phyloP scores from a whole-genome alignment of 805 yeast genomes.

The Pichia nakasei region DNA sequence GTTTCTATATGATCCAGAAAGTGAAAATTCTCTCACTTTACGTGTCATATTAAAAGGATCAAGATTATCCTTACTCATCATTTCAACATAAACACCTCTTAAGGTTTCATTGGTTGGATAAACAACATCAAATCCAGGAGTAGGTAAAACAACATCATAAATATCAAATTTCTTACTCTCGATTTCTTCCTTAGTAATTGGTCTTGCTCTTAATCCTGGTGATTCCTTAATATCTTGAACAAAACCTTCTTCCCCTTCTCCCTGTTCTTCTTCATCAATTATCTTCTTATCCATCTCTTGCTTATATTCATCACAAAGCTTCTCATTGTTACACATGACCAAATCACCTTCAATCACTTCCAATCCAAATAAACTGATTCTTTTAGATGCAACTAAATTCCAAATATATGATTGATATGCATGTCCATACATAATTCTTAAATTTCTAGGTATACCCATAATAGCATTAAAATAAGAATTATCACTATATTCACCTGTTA shows the following conservation, averaged over 20 bases:
- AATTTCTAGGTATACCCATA: conserved; percentile 83
- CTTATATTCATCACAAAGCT: conserved; percentile 9
- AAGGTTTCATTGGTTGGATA: conserved; percentile 68
- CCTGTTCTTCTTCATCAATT: conserved; percentile 29
- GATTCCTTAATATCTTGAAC: conserved; percentile 63
- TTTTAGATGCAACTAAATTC: conserved; percentile 76
- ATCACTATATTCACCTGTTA: conserved; percentile 36
- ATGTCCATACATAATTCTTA: conserved; percentile 92
- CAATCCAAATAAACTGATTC: conserved; percentile 65
- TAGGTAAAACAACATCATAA: conserved; percentile 84
- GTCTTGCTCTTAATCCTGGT: conserved; percentile 56
- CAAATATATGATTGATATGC: conserved; percentile 95
- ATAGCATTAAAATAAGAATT: conserved; percentile 70
- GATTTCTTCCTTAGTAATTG: conserved; percentile 68
- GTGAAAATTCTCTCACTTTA: conserved; percentile 77
- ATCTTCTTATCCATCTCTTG: conserved; percentile 6
- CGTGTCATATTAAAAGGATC: conserved; percentile 83
- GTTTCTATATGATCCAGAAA: conserved; percentile 83
- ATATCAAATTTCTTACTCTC: conserved; percentile 50
- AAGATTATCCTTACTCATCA: conserved; percentile 74
- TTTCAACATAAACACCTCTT: conserved; percentile 51
- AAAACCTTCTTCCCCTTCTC: conserved; percentile 46
- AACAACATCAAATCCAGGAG: conserved; percentile 89
- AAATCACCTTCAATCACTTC: conserved; percentile 74
- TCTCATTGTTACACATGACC: conserved; percentile 40